phyloP scores from a whole-genome alignment of 768 basidiomycete species.

The Tulasnella sp. region DNA sequence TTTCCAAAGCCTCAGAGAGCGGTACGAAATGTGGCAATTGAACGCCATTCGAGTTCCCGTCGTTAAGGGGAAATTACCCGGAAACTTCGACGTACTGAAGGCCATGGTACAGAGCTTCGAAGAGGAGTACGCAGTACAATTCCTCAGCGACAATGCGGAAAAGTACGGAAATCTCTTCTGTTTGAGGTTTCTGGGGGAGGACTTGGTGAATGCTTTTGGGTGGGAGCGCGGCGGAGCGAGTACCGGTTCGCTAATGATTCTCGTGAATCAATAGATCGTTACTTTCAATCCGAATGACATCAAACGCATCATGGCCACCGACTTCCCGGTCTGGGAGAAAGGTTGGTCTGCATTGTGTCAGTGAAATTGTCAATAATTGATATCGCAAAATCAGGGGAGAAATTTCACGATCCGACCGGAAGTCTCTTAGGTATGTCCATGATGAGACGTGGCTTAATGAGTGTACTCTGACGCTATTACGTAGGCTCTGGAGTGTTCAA shows the following conservation, averaged over 20 bases:
- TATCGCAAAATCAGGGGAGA: not conserved
- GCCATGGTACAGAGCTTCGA: conserved; percentile 20
- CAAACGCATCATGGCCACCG: conserved; percentile 44
- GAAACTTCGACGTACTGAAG: conserved; percentile 27
- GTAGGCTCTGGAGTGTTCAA: conserved; percentile 54
- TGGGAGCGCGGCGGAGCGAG: not conserved
- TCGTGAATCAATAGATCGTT: not conserved
- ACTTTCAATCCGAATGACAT: conserved; percentile 35
- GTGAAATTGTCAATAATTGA: not conserved
- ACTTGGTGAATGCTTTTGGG: not conserved
- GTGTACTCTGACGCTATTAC: not conserved
- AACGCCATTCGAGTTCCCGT: conserved; percentile 21
- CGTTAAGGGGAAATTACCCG: conserved; percentile 28
- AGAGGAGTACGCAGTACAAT: conserved; percentile 25
- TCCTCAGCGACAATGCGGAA: conserved; percentile 19
- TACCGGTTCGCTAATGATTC: conserved; percentile 21
- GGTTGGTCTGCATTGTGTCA: conserved; percentile 25
- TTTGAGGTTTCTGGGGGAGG: conserved; percentile 16
- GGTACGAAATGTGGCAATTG: not conserved
- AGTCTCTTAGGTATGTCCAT: conserved; percentile 26
- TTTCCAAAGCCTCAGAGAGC: not conserved
- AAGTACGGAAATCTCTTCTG: conserved; percentile 22
- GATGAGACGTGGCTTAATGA: not conserved
- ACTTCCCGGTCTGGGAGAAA: conserved; percentile 51
- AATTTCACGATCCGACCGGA: not conserved